These are phyloP conservation scores for Plasmopara viticola DNA, from an alignment of 352 stramenopile genomes.

Conservation along the genomic window DNA sequence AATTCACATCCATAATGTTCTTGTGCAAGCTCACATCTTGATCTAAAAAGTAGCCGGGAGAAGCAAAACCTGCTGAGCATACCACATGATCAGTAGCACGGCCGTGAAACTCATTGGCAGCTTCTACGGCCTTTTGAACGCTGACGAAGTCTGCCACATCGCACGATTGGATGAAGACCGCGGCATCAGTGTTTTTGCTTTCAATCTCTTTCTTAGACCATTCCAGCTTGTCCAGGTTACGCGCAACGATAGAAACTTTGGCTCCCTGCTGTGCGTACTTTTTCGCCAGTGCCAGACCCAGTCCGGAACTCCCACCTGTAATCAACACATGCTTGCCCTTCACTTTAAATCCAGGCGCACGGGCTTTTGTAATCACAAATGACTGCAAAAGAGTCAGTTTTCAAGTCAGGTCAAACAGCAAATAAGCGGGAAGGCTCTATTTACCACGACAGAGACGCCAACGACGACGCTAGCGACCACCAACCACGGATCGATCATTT, in stretches of 20 bases:
- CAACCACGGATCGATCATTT: too few species aligned
- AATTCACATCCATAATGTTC: conserved; percentile 85
- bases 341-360: conserved; percentile 61
- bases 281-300: conserved; percentile 60
- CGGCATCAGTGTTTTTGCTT: conserved; percentile 15
- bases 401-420: too few species aligned
- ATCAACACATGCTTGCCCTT: conserved; percentile 80
- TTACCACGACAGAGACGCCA: too few species aligned
- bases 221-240: conserved; percentile 50
- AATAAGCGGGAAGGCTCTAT: too few species aligned
- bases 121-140: conserved; percentile 54
- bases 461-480: too few species aligned
- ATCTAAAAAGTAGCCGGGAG: conserved; percentile 71
- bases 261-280: conserved; percentile 63
- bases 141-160: conserved; percentile 62
- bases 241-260: conserved; percentile 71
- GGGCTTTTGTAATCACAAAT: conserved; percentile 53
- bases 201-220: conserved; percentile 60
- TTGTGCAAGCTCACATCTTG: conserved; percentile 63
- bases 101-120: conserved; percentile 60
- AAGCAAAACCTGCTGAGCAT: conserved; percentile 53
- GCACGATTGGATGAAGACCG: conserved; percentile 65
- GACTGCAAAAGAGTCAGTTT: conserved; percentile 28
- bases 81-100: conserved; percentile 66
- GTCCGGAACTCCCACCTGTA: conserved; percentile 59